These are phyloP conservation scores for Atalantia buxifolia DNA, from an alignment of 345 rosid genomes.

Conservation along the genomic window DNA sequence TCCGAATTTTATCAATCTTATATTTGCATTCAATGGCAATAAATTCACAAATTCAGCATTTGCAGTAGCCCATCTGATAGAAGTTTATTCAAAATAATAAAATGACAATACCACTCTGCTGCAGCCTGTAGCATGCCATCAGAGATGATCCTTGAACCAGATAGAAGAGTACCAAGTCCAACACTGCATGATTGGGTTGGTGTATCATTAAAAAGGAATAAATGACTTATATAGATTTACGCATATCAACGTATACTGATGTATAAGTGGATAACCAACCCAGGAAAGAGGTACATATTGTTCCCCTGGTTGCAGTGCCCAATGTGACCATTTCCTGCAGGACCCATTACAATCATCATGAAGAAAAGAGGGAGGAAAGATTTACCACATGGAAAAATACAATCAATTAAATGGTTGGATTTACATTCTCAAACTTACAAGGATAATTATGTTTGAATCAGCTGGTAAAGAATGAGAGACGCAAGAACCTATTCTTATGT, in stretches of 20 bases:
- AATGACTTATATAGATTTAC: background rate
- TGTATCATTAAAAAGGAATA: background rate
- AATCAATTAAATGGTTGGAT: background rate
- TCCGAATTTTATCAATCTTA: background rate
- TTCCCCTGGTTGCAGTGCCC: slow-evolving; percentile 98
- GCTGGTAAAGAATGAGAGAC: background rate
- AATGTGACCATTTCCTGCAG: slow-evolving; percentile 65
- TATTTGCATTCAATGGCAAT: background rate
- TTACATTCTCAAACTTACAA: background rate
- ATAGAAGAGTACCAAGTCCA: slow-evolving; percentile 96
- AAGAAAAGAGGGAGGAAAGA: background rate
- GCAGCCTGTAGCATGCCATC: slow-evolving; percentile 99
- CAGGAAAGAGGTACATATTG: slow-evolving; percentile 99
- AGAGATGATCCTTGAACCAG: slow-evolving; percentile 80
- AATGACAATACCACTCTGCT: slow-evolving; percentile 69
- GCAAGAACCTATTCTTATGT: background rate
- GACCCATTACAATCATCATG: slow-evolving; percentile 15
- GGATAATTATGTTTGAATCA: background rate
- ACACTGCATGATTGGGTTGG: slow-evolving; percentile 47
- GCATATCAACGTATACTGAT: background rate
- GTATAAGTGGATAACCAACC: slow-evolving; percentile 47
- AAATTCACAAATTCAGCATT: background rate
- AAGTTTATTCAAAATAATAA: slow-evolving; percentile 3
- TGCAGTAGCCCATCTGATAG: background rate
- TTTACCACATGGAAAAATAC: background rate